These are phyloP conservation scores for Flagelloscypha sp. DNA, from an alignment of 768 basidiomycete genomes.

Conservation along the genomic window DNA sequence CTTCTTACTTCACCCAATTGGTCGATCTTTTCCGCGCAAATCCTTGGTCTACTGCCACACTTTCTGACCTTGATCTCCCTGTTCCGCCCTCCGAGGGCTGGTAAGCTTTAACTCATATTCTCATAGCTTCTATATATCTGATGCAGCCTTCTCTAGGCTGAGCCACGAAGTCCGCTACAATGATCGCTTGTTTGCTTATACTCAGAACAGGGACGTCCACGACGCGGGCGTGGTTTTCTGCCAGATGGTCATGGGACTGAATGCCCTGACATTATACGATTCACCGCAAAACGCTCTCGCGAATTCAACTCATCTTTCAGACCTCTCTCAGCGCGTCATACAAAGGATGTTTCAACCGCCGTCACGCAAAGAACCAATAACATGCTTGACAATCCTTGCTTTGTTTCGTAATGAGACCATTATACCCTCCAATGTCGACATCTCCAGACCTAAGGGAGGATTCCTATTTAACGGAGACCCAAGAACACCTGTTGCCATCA, in stretches of 20 bases:
- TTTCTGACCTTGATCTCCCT: constrained; percentile 11
- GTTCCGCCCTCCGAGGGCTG: constrained; percentile 36
- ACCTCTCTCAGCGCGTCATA: no score
- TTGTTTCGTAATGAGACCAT: constrained; percentile 14
- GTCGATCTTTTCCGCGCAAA: constrained; percentile 82
- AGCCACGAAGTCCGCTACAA: constrained; percentile 75
- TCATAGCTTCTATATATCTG: constrained; percentile 3
- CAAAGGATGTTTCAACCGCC: no score
- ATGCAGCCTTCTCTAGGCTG: constrained; percentile 35
- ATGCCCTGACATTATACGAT: constrained; percentile 45
- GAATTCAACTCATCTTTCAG: constrained; percentile 25
- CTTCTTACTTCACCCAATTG: constrained; percentile 62
- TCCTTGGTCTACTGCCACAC: constrained; percentile 45
- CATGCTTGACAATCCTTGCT: constrained; percentile 19
- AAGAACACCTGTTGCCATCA: constrained; percentile 42
- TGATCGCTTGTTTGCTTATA: constrained; percentile 66
- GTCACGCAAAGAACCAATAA: constrained; percentile 16
- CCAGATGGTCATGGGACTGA: constrained; percentile 79
- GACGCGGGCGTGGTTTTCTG: constrained; percentile 69
- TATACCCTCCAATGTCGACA: background rate
- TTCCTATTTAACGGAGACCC: constrained; percentile 31
- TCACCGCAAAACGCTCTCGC: constrained; percentile 49
- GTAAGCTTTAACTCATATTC: constrained; percentile 28
- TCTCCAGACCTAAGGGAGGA: no score
- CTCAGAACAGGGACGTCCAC: constrained; percentile 75